Base-by-base conservation (phyloP, 2,329 filamentous ascomycete genomes). In the Fusarium vanettenii region DNA sequence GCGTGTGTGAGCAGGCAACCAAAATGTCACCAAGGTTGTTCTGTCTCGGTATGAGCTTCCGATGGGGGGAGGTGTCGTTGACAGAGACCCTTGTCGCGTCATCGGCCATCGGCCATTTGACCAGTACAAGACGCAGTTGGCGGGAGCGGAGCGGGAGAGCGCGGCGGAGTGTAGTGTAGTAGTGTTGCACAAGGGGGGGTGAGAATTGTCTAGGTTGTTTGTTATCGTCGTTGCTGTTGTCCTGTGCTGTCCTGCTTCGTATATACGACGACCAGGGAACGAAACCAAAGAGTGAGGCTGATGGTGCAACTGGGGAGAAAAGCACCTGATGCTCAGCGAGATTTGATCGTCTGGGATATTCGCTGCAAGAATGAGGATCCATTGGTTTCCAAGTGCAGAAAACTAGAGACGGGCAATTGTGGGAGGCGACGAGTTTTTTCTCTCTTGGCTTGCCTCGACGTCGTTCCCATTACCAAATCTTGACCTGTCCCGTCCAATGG, bases 401-500 rank as follows among this genome's bases (percentile, higher is more conserved):
- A 74, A 74, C 62, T 60, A 45, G 18, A 69, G 20, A 60, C 37
- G 64, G 72, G 52, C 71, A 50, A 67, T 60, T 25, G 56, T 50
- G 60, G 33, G 7, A 22, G 59, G 67, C 56, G 62, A 73, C 45
- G 72, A 62, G 48, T 73, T 73, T 64, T 57, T 63, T 59, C 61
- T 59, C 33, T 59, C 79, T 79, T 71, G 73, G 73, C 73, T 74
- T 55, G 48, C 73, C 61, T 57, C 70, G 68, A 71, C 65, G 80
- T 78, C 76, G 80, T 83, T 83, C 77, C 76, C 79, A 83, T 83
- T 83, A 83, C 81, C 74, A 79, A 83, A 83, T 81, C 75, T 74
- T 70, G 76, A 77, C 77, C 39, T 59, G 27, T 70, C 68, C 55
- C 66, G 70, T 77, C 80, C 81, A 81, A 82, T 82, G 76, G 78